A percentile compares a stretch with the other conserved stretches of the same genome.
Conservation (phyloP, 2,329 filamentous ascomycete genomes). For the Colletotrichum sp. region DNA sequence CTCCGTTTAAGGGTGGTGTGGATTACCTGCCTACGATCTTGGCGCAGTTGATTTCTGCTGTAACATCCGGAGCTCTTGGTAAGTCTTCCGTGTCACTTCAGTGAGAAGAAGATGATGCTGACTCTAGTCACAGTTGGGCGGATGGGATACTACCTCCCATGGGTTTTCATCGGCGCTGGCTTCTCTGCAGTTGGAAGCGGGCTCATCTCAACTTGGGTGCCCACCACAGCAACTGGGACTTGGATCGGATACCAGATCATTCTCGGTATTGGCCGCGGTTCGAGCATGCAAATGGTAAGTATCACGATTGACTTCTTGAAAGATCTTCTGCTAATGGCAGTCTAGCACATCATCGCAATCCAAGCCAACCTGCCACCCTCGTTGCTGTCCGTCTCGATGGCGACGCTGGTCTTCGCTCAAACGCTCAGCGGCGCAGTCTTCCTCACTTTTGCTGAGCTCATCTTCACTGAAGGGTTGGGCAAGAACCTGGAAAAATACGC, state of each 20-base stretch:
- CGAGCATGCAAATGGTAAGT: conserved; percentile 46
- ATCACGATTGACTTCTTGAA: neutral
- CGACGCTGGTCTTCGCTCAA: conserved; percentile 39
- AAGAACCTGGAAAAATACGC: conserved; percentile 8
- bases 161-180: conserved; percentile 36
- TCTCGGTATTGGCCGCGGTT: conserved; percentile 48
- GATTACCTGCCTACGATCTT: conserved; percentile 45
- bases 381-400: conserved; percentile 30
- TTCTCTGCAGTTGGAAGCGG: conserved; percentile 41
- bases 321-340: neutral
- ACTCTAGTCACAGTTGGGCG: conserved; percentile 28
- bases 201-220: conserved; percentile 40
- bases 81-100: too few relatives aligned
- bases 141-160: conserved; percentile 24
- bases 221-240: conserved; percentile 31
- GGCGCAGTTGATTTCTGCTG: conserved; percentile 37
- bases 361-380: conserved; percentile 29
- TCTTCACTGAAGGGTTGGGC: conserved; percentile 6
- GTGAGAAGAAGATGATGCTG: neutral
- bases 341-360: conserved; percentile 28
- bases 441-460: conserved; percentile 36
- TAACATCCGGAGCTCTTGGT: conserved; percentile 37
- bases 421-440: conserved; percentile 53
- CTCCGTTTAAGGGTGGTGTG: conserved; percentile 40
- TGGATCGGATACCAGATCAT: conserved; percentile 57